A percentile compares a stretch with the other conserved stretches of the same genome.
Evolutionary conservation across 2,329 filamentous ascomycete genomes (phyloP).

Genomic region (Monilinia polystroma): DNA sequence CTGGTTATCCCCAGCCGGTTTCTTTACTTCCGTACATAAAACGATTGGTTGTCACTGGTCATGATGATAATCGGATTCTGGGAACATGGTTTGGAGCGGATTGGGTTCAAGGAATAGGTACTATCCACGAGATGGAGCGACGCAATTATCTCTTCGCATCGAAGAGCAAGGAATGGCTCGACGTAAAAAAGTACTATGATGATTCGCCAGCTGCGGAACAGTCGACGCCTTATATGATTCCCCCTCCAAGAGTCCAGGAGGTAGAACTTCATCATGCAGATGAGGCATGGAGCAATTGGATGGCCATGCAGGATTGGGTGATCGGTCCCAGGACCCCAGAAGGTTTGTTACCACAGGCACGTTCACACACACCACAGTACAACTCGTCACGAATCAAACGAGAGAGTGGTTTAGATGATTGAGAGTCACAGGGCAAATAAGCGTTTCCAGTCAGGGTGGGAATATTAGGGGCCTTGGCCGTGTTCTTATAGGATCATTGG

Average conservation of each 20-base stretch:
- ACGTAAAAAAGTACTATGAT: constrained; percentile 88
- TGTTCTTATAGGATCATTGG: neutral
- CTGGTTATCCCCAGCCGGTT: constrained; percentile 44
- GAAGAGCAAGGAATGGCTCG: constrained; percentile 87
- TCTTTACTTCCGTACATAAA: constrained; percentile 87
- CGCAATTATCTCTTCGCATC: constrained; percentile 94
- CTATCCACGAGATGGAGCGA: constrained; percentile 83
- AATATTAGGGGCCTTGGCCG: too few species aligned
- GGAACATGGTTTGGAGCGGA: constrained; percentile 97
- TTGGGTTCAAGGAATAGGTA: constrained; percentile 76
- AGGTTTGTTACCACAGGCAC: neutral
- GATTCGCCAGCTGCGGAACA: constrained; percentile 60
- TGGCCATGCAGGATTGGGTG: constrained; percentile 99
- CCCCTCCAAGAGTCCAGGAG: constrained; percentile 73
- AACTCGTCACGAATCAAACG: constrained; percentile 15
- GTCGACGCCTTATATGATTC: constrained; percentile 80
- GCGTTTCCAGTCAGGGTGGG: neutral
- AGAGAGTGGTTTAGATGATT: constrained; percentile 7
- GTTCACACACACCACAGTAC: neutral
- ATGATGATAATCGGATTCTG: constrained; percentile 81
- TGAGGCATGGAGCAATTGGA: constrained; percentile 86
- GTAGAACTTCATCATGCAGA: constrained; percentile 82
- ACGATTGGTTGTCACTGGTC: constrained; percentile 85
- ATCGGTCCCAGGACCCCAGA: constrained; percentile 60
- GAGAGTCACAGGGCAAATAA: neutral